These are phyloP conservation scores for Chaetomiaceae sp. DNA, from an alignment of 2,329 filamentous ascomycete genomes.

Conservation along the genomic window DNA sequence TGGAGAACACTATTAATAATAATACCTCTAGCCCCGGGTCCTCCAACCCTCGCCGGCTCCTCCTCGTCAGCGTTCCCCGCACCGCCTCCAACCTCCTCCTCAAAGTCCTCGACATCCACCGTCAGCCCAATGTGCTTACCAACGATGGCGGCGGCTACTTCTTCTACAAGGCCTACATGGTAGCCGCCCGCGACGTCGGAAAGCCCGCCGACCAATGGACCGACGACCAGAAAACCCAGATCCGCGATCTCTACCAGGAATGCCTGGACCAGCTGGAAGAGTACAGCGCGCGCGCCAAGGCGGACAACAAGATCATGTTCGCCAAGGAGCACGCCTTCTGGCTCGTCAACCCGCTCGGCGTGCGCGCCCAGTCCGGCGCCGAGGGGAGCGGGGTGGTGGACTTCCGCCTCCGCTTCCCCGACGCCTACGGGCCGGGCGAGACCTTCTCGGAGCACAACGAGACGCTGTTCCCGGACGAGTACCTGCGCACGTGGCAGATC, in stretches of 20 bases:
- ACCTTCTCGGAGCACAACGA: constrained; percentile 2
- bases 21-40: too few relatives aligned
- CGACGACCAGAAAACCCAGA: constrained; percentile 25
- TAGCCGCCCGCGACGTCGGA: constrained; percentile 11
- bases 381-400: neutral
- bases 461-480: constrained; percentile 8
- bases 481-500: constrained; percentile 6
- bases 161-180: constrained; percentile 25
- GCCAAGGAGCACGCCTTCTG: constrained; percentile 36
- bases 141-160: constrained; percentile 30
- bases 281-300: constrained; percentile 22
- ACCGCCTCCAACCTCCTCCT: constrained; percentile 34
- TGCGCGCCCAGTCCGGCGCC: neutral
- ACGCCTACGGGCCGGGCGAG: neutral
- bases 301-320: constrained; percentile 30
- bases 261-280: constrained; percentile 30
- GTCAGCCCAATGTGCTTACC: constrained; percentile 27
- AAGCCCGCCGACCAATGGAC: constrained; percentile 30
- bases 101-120: constrained; percentile 29
- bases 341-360: constrained; percentile 17
- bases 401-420: neutral
- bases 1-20: neutral
- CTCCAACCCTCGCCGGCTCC: neutral
- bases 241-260: constrained; percentile 27
- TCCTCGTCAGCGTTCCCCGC: constrained; percentile 18